Evolutionary conservation across 140 eudicot species (phyloP), one percentile per base, ranked within the genome.

Genomic region (Stevia rebaudiana): DNA sequence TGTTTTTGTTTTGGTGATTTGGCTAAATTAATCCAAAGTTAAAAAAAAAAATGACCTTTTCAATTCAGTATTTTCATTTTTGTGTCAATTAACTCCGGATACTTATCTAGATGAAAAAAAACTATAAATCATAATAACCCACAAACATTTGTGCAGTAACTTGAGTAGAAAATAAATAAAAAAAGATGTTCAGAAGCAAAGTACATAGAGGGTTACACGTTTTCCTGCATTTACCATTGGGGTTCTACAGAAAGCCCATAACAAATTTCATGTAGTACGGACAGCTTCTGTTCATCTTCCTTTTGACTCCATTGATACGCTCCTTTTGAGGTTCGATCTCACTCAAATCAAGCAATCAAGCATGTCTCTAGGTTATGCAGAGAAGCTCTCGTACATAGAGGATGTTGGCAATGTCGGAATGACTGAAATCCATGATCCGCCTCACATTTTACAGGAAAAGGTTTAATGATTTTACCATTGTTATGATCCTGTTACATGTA

Each of bases 361-460:
- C 78, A 89, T 90, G 97, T 90, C 97, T 76, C 76, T 90, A 57
- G 97, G 97, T 0, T 86, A 90, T 54, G 97, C 97, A 35, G 89
- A 90, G 48, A 90, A 82, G 87, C 95, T 90, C 51, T 90, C 97
- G 0, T 73, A 71, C 72, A 90, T 90, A 23, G 97, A 90, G 47
- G 97, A 90, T 76, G 97, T 90, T 68, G 97, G 97, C 79, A 86
- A 75, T 68, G 97, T 90, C 53, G 97, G 97, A 37, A 90, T 90
- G 97, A 21, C 87, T 9, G 97, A 90, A 63, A 61, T 83, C 62
- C 80, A 86, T 73, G 97, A 90, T 73, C 79, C 97, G 44, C 79
- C 97, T 47, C 83, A 70, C 46, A 63, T 81, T 71, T 74, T 90
- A 76, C 95, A 83, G 28, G 82, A 86, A 11, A 90, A 90, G 76